Percentiles rank a stretch among this genome's conserved stretches.
These are phyloP conservation scores for Russula compacta DNA, from an alignment of 768 basidiomycete species.

Conservation along the genomic window DNA sequence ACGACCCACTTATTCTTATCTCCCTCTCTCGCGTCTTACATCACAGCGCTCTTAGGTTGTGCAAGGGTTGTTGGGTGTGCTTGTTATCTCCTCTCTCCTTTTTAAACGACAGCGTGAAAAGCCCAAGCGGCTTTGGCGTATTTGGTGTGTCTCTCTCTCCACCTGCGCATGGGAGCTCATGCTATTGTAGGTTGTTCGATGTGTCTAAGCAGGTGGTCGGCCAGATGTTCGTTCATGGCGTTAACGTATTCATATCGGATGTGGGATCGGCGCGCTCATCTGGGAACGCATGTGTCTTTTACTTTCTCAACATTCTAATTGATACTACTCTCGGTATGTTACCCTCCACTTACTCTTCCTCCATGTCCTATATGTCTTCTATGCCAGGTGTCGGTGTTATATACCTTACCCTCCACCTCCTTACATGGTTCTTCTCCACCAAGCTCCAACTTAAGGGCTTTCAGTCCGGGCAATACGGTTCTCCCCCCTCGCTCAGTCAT, in stretches of 20 bases:
- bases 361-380: background rate
- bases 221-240: constrained; percentile 70
- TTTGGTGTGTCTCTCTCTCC: constrained; percentile 52
- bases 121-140: constrained; percentile 81
- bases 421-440: constrained; percentile 57
- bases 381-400: constrained; percentile 70
- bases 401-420: constrained; percentile 57
- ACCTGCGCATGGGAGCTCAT: background rate
- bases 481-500: constrained; percentile 62
- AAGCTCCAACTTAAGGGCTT: constrained; percentile 64
- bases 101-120: constrained; percentile 83
- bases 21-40: constrained; percentile 1
- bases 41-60: constrained; percentile 44
- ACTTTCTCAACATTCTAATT: constrained; percentile 87
- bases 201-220: constrained; percentile 88
- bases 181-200: constrained; percentile 71
- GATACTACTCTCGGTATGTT: constrained; percentile 83
- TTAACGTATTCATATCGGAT: constrained; percentile 73
- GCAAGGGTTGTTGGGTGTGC: constrained; percentile 80
- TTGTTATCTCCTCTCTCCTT: constrained; percentile 81
- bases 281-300: constrained; percentile 83
- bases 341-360: background rate
- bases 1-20: constrained; percentile 20
- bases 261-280: constrained; percentile 58
- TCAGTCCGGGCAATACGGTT: constrained; percentile 82